phyloP scores from a whole-genome alignment of 495 filamentous ascomycete genomes.

The Echria macrotheca region DNA sequence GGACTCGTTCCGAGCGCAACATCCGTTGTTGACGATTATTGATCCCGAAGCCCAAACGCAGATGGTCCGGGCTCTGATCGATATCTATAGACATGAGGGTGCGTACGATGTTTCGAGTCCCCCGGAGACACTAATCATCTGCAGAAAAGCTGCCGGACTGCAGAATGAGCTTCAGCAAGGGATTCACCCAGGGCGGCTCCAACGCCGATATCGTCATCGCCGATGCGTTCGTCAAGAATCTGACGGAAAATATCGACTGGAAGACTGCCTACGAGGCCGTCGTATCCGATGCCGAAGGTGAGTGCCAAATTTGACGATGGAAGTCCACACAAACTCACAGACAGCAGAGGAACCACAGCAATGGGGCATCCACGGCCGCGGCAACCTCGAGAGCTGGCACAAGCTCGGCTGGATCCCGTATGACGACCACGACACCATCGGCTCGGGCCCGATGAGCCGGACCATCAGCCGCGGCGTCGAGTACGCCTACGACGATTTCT shows the following conservation, averaged over 20 bases:
- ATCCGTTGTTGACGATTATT: slow-evolving; percentile 61
- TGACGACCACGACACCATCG: slow-evolving; percentile 55
- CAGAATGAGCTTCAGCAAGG: slow-evolving; percentile 58
- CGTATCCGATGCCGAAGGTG: slow-evolving; percentile 64
- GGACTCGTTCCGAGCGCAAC: slow-evolving; percentile 68
- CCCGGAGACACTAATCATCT: not conserved
- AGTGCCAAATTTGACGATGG: too few relatives aligned
- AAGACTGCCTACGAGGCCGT: slow-evolving; percentile 62
- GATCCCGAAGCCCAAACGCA: slow-evolving; percentile 59
- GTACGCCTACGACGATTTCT: slow-evolving; percentile 71
- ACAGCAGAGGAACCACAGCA: slow-evolving; percentile 55
- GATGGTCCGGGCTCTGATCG: slow-evolving; percentile 63
- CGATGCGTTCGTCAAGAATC: slow-evolving; percentile 63
- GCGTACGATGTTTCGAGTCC: too few relatives aligned
- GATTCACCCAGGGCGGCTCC: slow-evolving; percentile 66
- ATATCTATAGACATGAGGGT: slow-evolving; percentile 64
- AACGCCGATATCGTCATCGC: slow-evolving; percentile 68
- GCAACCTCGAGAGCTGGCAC: slow-evolving; percentile 58
- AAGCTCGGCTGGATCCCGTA: slow-evolving; percentile 55
- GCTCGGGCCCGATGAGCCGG: slow-evolving; percentile 55
- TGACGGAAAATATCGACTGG: slow-evolving; percentile 59
- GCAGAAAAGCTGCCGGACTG: slow-evolving; percentile 53
- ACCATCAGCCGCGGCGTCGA: slow-evolving; percentile 63
- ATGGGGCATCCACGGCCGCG: slow-evolving; percentile 62
- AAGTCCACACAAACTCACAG: too few relatives aligned